Evolutionary conservation across 148 eudicot species (phyloP).

Genomic region (Persicaria maculosa): DNA sequence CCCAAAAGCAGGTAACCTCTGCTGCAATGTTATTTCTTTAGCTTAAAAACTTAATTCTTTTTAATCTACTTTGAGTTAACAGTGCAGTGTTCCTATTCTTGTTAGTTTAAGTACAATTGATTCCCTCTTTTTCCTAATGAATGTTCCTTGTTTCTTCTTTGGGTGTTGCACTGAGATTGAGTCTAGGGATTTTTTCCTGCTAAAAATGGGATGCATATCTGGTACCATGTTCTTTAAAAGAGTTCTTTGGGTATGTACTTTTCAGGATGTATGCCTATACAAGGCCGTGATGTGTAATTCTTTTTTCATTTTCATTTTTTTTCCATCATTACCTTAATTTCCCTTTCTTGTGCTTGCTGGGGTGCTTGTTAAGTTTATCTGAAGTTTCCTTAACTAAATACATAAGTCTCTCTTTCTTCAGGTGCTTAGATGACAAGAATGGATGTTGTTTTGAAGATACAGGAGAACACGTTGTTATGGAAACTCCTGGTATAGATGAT

Average conservation of each 20-base stretch:
- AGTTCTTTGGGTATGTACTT: too few relatives aligned
- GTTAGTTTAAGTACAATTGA: background rate
- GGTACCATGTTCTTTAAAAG: too few relatives aligned
- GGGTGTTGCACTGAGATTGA: background rate
- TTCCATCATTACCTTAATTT: background rate
- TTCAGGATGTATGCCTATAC: too few relatives aligned
- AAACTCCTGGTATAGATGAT: slow-evolving; percentile 34
- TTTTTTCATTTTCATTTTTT: background rate
- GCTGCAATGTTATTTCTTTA: slow-evolving; percentile 1
- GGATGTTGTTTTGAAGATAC: slow-evolving; percentile 23
- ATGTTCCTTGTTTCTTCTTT: background rate
- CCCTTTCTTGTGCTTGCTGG: background rate
- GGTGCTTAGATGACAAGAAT: slow-evolving; percentile 26
- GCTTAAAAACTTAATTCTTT: background rate
- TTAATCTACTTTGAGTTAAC: background rate
- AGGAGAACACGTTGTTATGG: slow-evolving; percentile 39
- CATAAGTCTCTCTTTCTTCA: slow-evolving; percentile 26
- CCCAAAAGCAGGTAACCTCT: slow-evolving; percentile 36
- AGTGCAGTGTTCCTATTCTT: background rate
- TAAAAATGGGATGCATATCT: background rate
- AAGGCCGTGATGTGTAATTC: too few relatives aligned
- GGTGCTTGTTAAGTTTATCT: background rate
- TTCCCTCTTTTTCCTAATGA: too few relatives aligned
- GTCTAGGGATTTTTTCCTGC: background rate
- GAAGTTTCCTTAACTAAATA: background rate